Percentiles rank a stretch among this genome's conserved stretches.
Conservation (phyloP, 371 early-diverging fungal genomes). For the Syncephalastrum contaminatum region DNA sequence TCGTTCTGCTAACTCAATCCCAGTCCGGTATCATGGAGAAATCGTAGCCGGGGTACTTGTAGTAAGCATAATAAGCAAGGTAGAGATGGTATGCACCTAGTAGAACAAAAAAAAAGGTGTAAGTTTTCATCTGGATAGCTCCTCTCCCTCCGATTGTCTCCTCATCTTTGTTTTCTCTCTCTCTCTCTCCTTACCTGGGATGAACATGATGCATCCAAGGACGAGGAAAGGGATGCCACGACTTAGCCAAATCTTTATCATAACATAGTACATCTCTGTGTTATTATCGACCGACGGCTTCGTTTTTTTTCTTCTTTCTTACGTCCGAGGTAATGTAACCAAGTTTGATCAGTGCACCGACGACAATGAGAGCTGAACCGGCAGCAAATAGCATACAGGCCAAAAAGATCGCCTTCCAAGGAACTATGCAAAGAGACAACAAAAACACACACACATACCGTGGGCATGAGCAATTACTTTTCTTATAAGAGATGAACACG, state of each 20-base stretch:
- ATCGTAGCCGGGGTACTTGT: slow-evolving; percentile 53
- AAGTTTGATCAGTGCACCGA: slow-evolving; percentile 60
- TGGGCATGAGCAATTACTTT: background rate
- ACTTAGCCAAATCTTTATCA: slow-evolving; percentile 49
- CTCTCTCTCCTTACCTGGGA: slow-evolving; percentile 38
- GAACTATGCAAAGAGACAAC: slow-evolving; percentile 38
- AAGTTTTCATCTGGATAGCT: too few species aligned
- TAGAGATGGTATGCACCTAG: slow-evolving; percentile 49
- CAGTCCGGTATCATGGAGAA: slow-evolving; percentile 54
- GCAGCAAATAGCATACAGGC: slow-evolving; percentile 48
- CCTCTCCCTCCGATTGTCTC: background rate
- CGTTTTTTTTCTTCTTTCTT: slow-evolving; percentile 1
- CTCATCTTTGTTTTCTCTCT: background rate
- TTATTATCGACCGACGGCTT: background rate
- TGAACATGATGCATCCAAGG: slow-evolving; percentile 49
- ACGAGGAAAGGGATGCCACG: slow-evolving; percentile 58
- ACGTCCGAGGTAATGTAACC: slow-evolving; percentile 47
- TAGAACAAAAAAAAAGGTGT: too few species aligned
- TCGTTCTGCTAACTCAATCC: slow-evolving; percentile 14
- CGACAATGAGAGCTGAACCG: slow-evolving; percentile 51
- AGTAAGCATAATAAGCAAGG: slow-evolving; percentile 52
- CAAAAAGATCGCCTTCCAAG: slow-evolving; percentile 66
- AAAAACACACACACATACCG: too few species aligned
- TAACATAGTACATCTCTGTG: background rate
- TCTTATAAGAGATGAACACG: background rate